Conservation (phyloP, 495 filamentous ascomycete species). For the Lasiosphaeris hirsuta region DNA sequence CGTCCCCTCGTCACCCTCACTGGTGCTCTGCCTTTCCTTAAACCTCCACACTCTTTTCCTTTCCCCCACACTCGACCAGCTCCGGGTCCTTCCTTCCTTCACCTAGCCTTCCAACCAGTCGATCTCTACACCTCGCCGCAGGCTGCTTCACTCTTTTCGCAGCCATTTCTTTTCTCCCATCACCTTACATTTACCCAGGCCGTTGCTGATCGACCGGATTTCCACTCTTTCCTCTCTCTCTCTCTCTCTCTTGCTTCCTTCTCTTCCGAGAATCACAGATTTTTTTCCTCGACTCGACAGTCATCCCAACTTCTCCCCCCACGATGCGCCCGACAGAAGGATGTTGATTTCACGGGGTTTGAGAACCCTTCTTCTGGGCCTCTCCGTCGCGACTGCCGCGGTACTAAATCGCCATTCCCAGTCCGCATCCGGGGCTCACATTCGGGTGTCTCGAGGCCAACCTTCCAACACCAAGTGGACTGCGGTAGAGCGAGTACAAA, state of each 20-base stretch:
- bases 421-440: background rate
- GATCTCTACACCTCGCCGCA: constrained; percentile 11
- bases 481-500: no score
- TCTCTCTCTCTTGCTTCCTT: background rate
- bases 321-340: constrained; percentile 18
- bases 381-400: background rate
- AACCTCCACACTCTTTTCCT: constrained; percentile 13
- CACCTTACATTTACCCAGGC: constrained; percentile 7
- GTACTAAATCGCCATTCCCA: background rate
- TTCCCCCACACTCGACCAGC: constrained; percentile 8
- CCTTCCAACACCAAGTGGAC: no score
- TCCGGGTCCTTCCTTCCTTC: constrained; percentile 4
- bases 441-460: background rate
- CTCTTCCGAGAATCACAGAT: background rate
- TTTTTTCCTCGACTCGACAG: constrained; percentile 1
- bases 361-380: constrained; percentile 16
- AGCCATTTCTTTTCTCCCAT: background rate
- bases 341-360: constrained; percentile 25
- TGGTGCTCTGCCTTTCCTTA: constrained; percentile 5
- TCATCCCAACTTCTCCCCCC: background rate
- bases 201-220: constrained; percentile 15
- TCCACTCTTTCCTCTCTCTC: constrained; percentile 15
- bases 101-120: constrained; percentile 10
- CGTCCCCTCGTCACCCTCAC: background rate
- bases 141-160: constrained; percentile 5